Evolutionary conservation across 352 stramenopile genomes (phyloP).

Genomic region (Globisporangium okanoganense): DNA sequence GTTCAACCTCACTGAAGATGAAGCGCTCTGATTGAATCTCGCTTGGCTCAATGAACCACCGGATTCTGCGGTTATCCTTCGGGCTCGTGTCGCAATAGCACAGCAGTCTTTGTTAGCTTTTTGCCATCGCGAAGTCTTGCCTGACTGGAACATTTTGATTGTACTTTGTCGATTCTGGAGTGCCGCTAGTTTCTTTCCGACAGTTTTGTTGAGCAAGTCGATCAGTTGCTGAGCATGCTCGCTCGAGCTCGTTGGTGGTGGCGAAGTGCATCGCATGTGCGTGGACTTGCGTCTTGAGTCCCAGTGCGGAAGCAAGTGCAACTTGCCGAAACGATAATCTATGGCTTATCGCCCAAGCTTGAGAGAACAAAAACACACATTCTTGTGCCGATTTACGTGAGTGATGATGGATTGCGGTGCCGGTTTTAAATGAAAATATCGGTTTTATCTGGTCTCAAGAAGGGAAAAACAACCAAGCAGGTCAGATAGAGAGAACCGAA

Average conservation of each 20-base stretch:
- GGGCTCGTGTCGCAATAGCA: constrained; percentile 1
- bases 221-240: constrained; percentile 1
- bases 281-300: too few relatives aligned
- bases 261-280: too few relatives aligned
- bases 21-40: constrained; percentile 11
- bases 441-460: too few relatives aligned
- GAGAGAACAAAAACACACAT: too few relatives aligned
- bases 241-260: too few relatives aligned
- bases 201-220: not conserved
- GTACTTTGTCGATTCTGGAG: not conserved
- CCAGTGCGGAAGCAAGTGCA: too few relatives aligned
- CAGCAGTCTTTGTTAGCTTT: not conserved
- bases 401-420: too few relatives aligned
- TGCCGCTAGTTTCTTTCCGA: not conserved
- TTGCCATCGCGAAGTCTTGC: constrained; percentile 3
- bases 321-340: too few relatives aligned
- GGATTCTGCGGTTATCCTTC: not conserved
- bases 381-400: too few relatives aligned
- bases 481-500: not conserved
- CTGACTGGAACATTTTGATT: not conserved
- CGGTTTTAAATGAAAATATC: too few relatives aligned
- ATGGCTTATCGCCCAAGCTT: too few relatives aligned
- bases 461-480: not conserved
- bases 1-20: constrained; percentile 3
- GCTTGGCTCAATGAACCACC: constrained; percentile 23